Base-by-base conservation (phyloP, 345 rosid genomes). In the Murraya koenigii region DNA sequence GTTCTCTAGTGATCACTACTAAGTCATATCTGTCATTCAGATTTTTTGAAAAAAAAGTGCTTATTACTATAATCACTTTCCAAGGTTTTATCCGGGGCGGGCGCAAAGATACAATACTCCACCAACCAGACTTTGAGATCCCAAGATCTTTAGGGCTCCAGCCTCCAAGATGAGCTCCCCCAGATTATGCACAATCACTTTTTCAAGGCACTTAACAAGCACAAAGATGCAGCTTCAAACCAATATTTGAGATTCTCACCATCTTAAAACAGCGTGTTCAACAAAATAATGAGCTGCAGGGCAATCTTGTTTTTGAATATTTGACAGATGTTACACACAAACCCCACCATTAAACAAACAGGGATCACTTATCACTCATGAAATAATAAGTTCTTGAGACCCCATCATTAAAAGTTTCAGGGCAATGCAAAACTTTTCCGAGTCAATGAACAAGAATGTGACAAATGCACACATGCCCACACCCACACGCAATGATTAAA, bases 311-410 rank as follows among this genome's bases (percentile, higher is more conserved):
- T 26, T 28, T 36, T 71, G 44, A 66, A 80, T 60, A 59, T 6
- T 74, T 66, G 69, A 77, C 70, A 75, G 74, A 49, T 15, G 49
- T n/a, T 38, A 33, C 55, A 69, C 47, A 74, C 81, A 28, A 23
- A 39, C 19, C 71, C 83, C 75, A 83, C 71, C 79, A 23, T 69
- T 63, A 75, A 38, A 44, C 59, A 33, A 70, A 33, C 56, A 75
- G 38, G 30, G 22, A 69, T 26, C 56, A 38, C 54, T 67, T 36
- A 2, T 33, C 58, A 32, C 39, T 44, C 55, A 28, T 49, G 67
- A n/a, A 8, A 41, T 26, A 17, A 44, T 19, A 11, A 39, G 35
- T 22, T 66, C 55, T 13, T 71, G 58, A 61, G 77, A 7, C 30
- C 30, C 69, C 63, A 20, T 10, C 56, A 58, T 70, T 47, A 4